A percentile compares a stretch with the other conserved stretches of the same genome.
Conservation (phyloP, 2,329 filamentous ascomycete genomes). For the Davidsoniella virescens region DNA sequence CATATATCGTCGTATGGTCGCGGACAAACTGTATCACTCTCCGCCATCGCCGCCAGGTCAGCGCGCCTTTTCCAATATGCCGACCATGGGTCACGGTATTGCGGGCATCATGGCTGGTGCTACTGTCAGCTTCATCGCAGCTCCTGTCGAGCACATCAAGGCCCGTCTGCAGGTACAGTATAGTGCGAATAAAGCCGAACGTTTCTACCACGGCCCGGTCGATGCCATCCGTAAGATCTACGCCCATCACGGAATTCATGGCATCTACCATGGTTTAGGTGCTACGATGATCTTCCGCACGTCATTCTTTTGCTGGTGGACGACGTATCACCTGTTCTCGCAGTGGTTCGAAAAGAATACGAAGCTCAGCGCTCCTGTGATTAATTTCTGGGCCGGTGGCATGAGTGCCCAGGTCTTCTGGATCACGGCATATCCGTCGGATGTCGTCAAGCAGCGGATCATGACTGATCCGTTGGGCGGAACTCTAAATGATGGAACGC, state of each 20-base stretch:
- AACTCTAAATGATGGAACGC: constrained; percentile 46
- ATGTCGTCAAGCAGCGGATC: constrained; percentile 89
- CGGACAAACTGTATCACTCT: constrained; percentile 54
- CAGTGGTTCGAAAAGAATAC: constrained; percentile 51
- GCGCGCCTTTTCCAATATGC: constrained; percentile 28
- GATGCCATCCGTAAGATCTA: constrained; percentile 64
- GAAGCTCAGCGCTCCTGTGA: constrained; percentile 52
- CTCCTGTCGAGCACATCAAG: constrained; percentile 90
- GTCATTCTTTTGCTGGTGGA: constrained; percentile 98
- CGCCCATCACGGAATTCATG: constrained; percentile 54
- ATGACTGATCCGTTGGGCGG: constrained; percentile 88
- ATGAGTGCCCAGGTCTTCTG: constrained; percentile 89
- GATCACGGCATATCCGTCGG: constrained; percentile 78
- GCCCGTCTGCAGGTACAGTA: constrained; percentile 91
- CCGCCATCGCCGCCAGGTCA: constrained; percentile 10
- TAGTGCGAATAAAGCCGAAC: constrained; percentile 55
- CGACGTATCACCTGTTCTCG: constrained; percentile 77
- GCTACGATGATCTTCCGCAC: constrained; percentile 79
- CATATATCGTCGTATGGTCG: constrained; percentile 70
- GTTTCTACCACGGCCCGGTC: constrained; percentile 72
- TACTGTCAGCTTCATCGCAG: constrained; percentile 84
- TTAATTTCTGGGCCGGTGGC: constrained; percentile 97
- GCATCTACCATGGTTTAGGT: constrained; percentile 70
- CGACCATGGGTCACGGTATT: constrained; percentile 66
- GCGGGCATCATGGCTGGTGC: constrained; percentile 75